A percentile compares a stretch with the other conserved stretches of the same genome.
Evolutionary conservation across 306 rosid species (phyloP).

Genomic region (Gynostemma pentaphyllum): DNA sequence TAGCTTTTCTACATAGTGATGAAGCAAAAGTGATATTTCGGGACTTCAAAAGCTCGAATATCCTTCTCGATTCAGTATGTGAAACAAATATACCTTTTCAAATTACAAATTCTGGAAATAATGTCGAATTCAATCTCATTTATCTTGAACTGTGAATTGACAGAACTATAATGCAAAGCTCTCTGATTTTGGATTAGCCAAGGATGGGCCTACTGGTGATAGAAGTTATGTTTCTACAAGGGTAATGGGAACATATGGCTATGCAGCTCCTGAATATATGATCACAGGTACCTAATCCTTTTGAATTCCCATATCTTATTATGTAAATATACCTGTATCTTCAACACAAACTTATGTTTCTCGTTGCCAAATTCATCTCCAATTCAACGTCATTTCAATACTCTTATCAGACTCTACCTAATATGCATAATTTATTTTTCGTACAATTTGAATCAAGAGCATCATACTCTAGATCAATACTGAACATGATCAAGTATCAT

Average conservation of each 20-base stretch:
- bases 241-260: slow-evolving; percentile 96
- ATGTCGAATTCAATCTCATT: slow-evolving; percentile 13
- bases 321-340: too few species aligned
- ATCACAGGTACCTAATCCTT: slow-evolving; percentile 89
- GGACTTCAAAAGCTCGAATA: slow-evolving; percentile 76
- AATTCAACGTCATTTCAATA: too few species aligned
- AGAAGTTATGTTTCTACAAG: slow-evolving; percentile 87
- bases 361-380: too few species aligned
- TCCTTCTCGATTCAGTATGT: slow-evolving; percentile 69
- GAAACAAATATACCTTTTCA: slow-evolving; percentile 5
- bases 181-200: slow-evolving; percentile 95
- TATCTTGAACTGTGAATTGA: background rate
- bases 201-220: slow-evolving; percentile 85
- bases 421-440: too few species aligned
- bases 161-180: slow-evolving; percentile 76
- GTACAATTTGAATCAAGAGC: too few species aligned
- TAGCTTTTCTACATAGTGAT: slow-evolving; percentile 91
- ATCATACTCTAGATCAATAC: background rate
- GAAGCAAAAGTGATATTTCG: slow-evolving; percentile 87
- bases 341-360: too few species aligned
- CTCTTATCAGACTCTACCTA: too few species aligned
- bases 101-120: slow-evolving; percentile 9
- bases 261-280: slow-evolving; percentile 97
- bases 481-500: background rate
- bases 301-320: too few species aligned